Base-by-base conservation (phyloP, 2,329 filamentous ascomycete genomes). In the Pseudocercospora crystallina region DNA sequence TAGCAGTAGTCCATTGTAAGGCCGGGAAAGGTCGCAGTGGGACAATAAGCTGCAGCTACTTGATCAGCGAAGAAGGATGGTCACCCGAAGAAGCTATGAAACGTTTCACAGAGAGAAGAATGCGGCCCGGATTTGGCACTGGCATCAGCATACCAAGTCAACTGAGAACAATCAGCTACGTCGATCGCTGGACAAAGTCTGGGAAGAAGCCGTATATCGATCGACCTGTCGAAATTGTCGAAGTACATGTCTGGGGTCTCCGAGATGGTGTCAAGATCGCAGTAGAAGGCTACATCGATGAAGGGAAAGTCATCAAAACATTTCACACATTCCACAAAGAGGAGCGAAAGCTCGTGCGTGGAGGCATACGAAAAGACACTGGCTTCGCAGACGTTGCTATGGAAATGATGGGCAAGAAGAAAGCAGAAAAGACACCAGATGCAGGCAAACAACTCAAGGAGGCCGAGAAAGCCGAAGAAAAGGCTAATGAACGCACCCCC, bases 121-220 rank as follows among this genome's bases (percentile, higher is more conserved):
- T 99, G 94, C 77, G 90, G 42, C 87, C 88, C 2, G 85, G 85
- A 13, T 97, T 96, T 66, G 94, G 92, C 1, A 80, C 85, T 2
- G 94, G 94, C 3, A 86, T 99, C 17, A 94, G 88, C 31, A 99
- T 99, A 40, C 90, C 91, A 0, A 96, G 90, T 59, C 94, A 99
- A 70, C 71, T 95, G 53, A 80, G 94, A 8, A 96, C 89, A 81
- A 79, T 99, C 13, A 79, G 80, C 29, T 99, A 99, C 66, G 89
- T 96, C 8, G 87, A 96, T 63, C 81, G 87, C 10, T 96, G 92
- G 92, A 81, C 88, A 2, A 82, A 83, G 47, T 73, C 82, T 26
- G 82, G 80, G 13, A 79, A 80, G 47, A 79, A 80, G 44, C 26
- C 54, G 3, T 99, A 97, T 63, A 75, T 89, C 7, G 92, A 97